Conservation (phyloP, 805 yeast genomes). For the Yarrowia porcina region DNA sequence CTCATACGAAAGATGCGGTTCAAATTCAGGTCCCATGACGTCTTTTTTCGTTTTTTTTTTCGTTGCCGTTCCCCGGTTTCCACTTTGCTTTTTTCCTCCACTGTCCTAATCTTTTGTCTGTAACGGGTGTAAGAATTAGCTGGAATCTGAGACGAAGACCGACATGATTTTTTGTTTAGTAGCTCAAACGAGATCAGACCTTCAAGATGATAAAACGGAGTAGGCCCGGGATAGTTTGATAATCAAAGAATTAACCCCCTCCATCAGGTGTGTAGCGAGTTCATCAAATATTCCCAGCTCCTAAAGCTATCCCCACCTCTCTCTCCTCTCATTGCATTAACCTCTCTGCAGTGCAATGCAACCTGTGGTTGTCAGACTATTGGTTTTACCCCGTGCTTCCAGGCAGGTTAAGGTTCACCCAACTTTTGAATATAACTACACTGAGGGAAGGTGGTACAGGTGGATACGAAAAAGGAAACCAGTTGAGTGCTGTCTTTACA, state of each 20-base stretch:
- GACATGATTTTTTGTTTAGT: not conserved
- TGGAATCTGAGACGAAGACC: too few relatives aligned
- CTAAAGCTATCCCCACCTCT: not conserved
- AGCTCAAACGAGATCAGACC: not conserved
- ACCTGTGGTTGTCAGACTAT: constrained; percentile 14
- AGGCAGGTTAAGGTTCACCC: not conserved
- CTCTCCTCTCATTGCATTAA: not conserved
- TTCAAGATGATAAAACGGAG: not conserved
- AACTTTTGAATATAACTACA: constrained; percentile 1
- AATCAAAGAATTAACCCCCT: not conserved
- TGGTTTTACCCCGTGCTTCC: constrained; percentile 18
- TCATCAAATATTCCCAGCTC: not conserved
- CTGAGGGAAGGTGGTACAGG: constrained; percentile 9
- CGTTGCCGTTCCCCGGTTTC: not conserved
- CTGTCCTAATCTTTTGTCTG: not conserved
- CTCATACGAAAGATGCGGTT: not conserved
- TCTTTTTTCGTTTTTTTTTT: not conserved
- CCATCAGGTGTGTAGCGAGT: not conserved
- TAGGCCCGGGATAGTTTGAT: too few relatives aligned
- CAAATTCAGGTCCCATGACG: constrained; percentile 16
- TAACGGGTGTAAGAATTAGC: not conserved
- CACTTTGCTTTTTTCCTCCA: not conserved
- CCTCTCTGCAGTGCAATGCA: constrained; percentile 20
- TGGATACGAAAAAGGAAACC: not conserved
- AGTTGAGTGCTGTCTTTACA: not conserved